phyloP scores from a whole-genome alignment of 2,329 filamentous ascomycete species.

The Allantophomopsis lycopodina region DNA sequence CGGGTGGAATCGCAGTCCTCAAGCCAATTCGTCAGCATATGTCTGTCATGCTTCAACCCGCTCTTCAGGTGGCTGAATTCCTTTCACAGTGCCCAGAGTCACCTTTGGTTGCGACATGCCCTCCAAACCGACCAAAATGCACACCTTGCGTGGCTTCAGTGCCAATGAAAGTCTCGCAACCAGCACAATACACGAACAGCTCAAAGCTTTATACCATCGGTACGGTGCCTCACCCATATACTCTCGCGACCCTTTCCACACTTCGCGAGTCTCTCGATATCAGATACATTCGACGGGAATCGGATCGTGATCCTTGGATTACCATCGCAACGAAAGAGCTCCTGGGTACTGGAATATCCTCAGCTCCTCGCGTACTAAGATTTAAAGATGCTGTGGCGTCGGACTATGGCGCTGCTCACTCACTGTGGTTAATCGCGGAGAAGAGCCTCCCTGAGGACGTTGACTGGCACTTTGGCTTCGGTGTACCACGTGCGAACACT shows the following conservation, averaged over 20 bases:
- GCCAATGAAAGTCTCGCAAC: slow-evolving; percentile 53
- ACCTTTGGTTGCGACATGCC: slow-evolving; percentile 65
- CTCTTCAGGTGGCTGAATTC: slow-evolving; percentile 58
- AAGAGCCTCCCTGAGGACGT: slow-evolving; percentile 46
- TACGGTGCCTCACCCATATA: slow-evolving; percentile 85
- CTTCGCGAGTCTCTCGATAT: slow-evolving; percentile 47
- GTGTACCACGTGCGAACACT: slow-evolving; percentile 45
- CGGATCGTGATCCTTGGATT: slow-evolving; percentile 70
- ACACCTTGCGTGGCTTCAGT: slow-evolving; percentile 55
- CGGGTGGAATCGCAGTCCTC: slow-evolving; percentile 64
- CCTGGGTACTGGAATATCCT: slow-evolving; percentile 47
- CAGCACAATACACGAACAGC: slow-evolving; percentile 55
- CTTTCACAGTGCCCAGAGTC: slow-evolving; percentile 63
- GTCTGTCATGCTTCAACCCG: slow-evolving; percentile 55
- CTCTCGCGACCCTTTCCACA: slow-evolving; percentile 54
- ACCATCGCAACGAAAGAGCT: slow-evolving; percentile 54
- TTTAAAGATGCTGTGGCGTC: slow-evolving; percentile 76
- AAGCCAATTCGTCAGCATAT: slow-evolving; percentile 69
- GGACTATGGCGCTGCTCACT: slow-evolving; percentile 45
- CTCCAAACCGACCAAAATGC: slow-evolving; percentile 67
- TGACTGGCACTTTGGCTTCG: slow-evolving; percentile 84
- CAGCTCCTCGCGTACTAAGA: slow-evolving; percentile 50
- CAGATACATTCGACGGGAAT: slow-evolving; percentile 51
- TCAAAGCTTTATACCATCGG: slow-evolving; percentile 68
- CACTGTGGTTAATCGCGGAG: slow-evolving; percentile 74